Base-by-base conservation (phyloP, 2,329 filamentous ascomycete species). In the Neurospora crassa region DNA sequence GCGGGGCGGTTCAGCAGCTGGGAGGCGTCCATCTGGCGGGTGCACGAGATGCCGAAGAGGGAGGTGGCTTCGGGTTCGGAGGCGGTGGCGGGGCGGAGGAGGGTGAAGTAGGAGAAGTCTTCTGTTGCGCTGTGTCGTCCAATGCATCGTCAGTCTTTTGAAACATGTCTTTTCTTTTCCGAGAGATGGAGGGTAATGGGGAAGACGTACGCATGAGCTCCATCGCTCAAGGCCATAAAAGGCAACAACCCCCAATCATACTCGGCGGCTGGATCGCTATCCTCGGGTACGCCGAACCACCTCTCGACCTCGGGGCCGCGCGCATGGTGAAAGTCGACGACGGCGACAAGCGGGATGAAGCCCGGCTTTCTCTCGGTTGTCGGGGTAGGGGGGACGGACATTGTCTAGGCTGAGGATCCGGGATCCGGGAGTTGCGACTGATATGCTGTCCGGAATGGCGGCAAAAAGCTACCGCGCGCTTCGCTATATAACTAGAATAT, bases 61-160 rank as follows among this genome's bases (percentile, higher is more conserved):
- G 93, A 97, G 2, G 92, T 94, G 40, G 89, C 88, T 63, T 34
- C 29, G 24, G 90, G 88, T 42, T 83, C 79, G 24, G 80, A 77
- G 69, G 81, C 82, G 74, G 82, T 85, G 70, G 85, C 86, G 67
- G 90, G 89, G 40, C 89, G 88, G 72, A 93, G 86, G 69, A 99
- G 89, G 10, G 95, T 98, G 80, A 99, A 99, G 83, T 99, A 99
- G 69, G 94, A 97, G 84, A 98, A 99, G 82, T 98, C 96, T 82
- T 99, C 96, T 71, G 91, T 91, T 29, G 92, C 90, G 71, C 92
- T 96, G 20, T 29, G 20, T 29, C 20, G 20, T 53, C 47, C 47
- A 16, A 29, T 53, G 20, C 12, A 12, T 53, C 47, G 20, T 53
- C 47, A 53, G 20, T 29, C 12, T 8, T 63, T 63, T 29, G 29